Percentiles rank a stretch among this genome's conserved stretches.
phyloP scores from a whole-genome alignment of 116 monocot genomes.

The Zostera marina region DNA sequence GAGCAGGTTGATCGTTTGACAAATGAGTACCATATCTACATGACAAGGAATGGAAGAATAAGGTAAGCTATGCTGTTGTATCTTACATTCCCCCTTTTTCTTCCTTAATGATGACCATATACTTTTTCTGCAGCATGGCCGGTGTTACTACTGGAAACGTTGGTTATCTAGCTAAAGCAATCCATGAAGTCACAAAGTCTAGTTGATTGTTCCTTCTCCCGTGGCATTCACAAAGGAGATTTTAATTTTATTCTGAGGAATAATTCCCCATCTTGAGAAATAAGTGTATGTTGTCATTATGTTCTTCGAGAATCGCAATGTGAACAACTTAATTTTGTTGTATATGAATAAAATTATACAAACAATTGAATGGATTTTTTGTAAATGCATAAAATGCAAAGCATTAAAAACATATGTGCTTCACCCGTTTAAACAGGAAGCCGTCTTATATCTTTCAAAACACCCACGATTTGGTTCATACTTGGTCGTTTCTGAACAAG shows the following conservation, averaged over 20 bases:
- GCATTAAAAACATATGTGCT: no score
- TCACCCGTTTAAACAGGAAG: no score
- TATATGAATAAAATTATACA: no score
- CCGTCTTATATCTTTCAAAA: conserved; percentile 55
- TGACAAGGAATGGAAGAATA: conserved; percentile 97
- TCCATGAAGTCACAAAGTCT: conserved; percentile 78
- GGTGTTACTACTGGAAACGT: conserved; percentile 85
- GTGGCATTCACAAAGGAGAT: not conserved
- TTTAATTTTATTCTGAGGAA: not conserved
- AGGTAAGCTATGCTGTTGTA: conserved; percentile 25
- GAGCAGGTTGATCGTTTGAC: conserved; percentile 90
- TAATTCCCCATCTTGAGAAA: not conserved
- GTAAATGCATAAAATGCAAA: no score
- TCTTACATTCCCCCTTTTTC: not conserved
- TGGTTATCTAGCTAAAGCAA: conserved; percentile 76
- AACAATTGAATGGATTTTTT: no score
- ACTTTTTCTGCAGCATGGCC: conserved; percentile 61
- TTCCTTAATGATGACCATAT: not conserved
- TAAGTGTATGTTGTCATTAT: not conserved
- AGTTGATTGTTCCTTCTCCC: conserved; percentile 4
- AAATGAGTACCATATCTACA: conserved; percentile 84
- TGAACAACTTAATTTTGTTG: no score
- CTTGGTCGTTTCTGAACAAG: conserved; percentile 49
- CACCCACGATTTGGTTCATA: conserved; percentile 74
- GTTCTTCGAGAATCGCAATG: no score